A percentile compares a stretch with the other conserved stretches of the same genome.
Conservation (phyloP, 2,329 filamentous ascomycete species). For the Cyphellophora europaea region DNA sequence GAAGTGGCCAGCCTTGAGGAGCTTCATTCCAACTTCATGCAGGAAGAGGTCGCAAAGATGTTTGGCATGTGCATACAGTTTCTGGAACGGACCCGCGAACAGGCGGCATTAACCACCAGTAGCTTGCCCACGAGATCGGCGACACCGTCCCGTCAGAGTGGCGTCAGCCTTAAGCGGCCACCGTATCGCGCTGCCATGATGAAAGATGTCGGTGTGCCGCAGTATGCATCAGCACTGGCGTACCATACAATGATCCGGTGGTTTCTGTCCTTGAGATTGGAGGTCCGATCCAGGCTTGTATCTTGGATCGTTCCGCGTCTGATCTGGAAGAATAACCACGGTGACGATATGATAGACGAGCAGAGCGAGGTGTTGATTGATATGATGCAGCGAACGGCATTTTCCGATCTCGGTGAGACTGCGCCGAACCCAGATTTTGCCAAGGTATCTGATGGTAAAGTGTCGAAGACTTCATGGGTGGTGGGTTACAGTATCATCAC, state of each 20-base stretch:
- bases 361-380: slow-evolving; percentile 90
- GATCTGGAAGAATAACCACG: slow-evolving; percentile 64
- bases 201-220: slow-evolving; percentile 66
- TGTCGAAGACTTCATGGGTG: slow-evolving; percentile 39
- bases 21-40: slow-evolving; percentile 77
- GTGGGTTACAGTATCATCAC: slow-evolving; percentile 43
- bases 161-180: slow-evolving; percentile 12
- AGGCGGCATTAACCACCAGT: slow-evolving; percentile 20
- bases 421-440: slow-evolving; percentile 23
- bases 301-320: slow-evolving; percentile 85
- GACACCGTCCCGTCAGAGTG: slow-evolving; percentile 12
- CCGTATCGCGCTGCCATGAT: slow-evolving; percentile 26
- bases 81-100: slow-evolving; percentile 65
- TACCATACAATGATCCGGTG: slow-evolving; percentile 96
- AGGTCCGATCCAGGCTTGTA: slow-evolving; percentile 74
- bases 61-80: slow-evolving; percentile 95
- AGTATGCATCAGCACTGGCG: slow-evolving; percentile 87
- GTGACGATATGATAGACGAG: slow-evolving; percentile 71
- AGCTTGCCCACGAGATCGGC: slow-evolving; percentile 19
- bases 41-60: slow-evolving; percentile 86
- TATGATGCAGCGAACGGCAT: slow-evolving; percentile 84
- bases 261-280: slow-evolving; percentile 83
- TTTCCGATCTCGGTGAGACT: slow-evolving; percentile 70
- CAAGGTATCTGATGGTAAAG: slow-evolving; percentile 30
- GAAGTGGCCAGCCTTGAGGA: slow-evolving; percentile 75